Evolutionary conservation across 805 yeast species (phyloP), one percentile per base, ranked within the genome.

Genomic region (Saccharomycopsis schoenii): DNA sequence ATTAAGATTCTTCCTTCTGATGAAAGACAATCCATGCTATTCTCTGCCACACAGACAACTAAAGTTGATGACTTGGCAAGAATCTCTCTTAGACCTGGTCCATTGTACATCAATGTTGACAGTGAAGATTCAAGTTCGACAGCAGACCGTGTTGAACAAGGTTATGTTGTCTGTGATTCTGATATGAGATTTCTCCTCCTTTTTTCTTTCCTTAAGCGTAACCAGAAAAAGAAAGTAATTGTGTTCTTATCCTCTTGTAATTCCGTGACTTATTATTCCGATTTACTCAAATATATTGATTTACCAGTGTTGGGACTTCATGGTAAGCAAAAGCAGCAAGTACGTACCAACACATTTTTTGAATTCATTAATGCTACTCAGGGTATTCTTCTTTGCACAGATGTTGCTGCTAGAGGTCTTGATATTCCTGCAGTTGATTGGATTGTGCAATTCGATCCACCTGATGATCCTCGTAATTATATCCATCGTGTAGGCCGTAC

Each of bases 401-500:
- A 94, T 74, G 99, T 94, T 67, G 99, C 99, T 39, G 99, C 99
- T 24, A 86, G 99, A 80, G 99, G 99, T 25, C 83, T 94, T 67
- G 99, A 94, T 78, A 94, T 94, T 68, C 99, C 99, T 59, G 86
- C 96, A 36, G 99, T 94, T 60, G 99, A 96, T 77, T 94, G 99
- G 99, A 94, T 94, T 70, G 88, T 94, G 66, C 99, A 94, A 78
- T 94, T 90, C 71, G 99, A 94, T 74, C 99, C 99, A 60, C 99
- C 99, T 73, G 99, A 94, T 86, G 99, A 94, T 76, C 99, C 99
- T 75, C 85, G 98, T 77, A 98, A 94, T 76, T 94, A 94, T 73
- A 94, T 94, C 67, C 99, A 94, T 77, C 85, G 99, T 75, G 99
- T 94, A 42, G 99, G 99, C 67, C 86, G 99, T 80, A 94, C 99